Evolutionary conservation across 2,329 filamentous ascomycete genomes (phyloP), one percentile per base, ranked within the genome.

Genomic region (Sporothrix schenckii): DNA sequence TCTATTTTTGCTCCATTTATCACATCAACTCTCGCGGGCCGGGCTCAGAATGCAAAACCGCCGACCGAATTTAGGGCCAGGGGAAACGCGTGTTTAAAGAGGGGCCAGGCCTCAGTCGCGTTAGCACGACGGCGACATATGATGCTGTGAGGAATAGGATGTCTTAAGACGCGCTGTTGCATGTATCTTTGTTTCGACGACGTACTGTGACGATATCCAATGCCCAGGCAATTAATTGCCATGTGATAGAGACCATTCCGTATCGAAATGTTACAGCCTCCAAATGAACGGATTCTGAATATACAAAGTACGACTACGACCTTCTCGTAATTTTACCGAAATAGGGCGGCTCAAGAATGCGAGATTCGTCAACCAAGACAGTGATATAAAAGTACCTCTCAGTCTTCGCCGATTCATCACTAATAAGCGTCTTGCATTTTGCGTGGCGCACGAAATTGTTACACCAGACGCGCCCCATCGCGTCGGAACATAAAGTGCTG

Each of bases 21-120:
- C 24, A 30, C 14, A 14, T 50, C 60, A 52, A 9, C 4, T 24
- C 44, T 34, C 44, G 61, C 44, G 24, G 41, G 44, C 34, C 61
- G 44, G 61, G 6, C 19, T 7, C 41, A 41, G 27, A 52, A 61
- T 61, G 54, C 30, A 65, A 63, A 69, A 69, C 49, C 30, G 50
- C 68, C 56, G 34, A 63, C 11, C 30, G 24, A 47, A 53, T 63
- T 63, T 63, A 63, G 68, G 44, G 44, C 56, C 54, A 54, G 56
- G 56, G 68, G 53, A 60, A 68, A 50, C 19, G n/a, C 27, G 39
- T 21, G n/a, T 68, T 68, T 13, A 49, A 67, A 68, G 52, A 68
- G 34, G 53, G 13, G 52, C 30, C 21, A 24, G 34, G 6, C 30
- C 30, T 34, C 34, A 6, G 21, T 27, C 52, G 66, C 66, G 52